Conservation (phyloP, 2,329 filamentous ascomycete species). For the Pseudocercospora vitis region DNA sequence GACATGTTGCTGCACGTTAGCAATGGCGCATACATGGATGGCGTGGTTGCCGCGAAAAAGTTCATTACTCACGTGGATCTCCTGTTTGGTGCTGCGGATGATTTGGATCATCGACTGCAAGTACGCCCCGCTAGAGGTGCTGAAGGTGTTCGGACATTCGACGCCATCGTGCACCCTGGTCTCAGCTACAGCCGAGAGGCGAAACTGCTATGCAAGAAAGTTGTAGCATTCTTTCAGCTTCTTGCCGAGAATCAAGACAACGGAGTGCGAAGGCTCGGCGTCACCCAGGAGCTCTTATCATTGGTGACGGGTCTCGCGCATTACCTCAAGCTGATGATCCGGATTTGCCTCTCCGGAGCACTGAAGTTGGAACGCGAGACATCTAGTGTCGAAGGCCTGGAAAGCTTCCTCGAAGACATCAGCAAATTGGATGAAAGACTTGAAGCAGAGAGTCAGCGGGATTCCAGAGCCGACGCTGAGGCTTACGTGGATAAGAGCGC, state of each 20-base stretch:
- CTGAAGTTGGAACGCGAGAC: slow-evolving; percentile 87
- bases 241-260: slow-evolving; percentile 93
- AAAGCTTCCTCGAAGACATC: slow-evolving; percentile 80
- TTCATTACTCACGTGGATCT: slow-evolving; percentile 97
- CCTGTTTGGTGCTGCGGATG: slow-evolving; percentile 83
- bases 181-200: slow-evolving; percentile 91
- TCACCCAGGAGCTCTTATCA: slow-evolving; percentile 97
- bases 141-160: slow-evolving; percentile 35
- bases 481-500: slow-evolving; percentile 48
- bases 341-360: slow-evolving; percentile 92
- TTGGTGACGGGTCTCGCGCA: slow-evolving; percentile 94
- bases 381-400: slow-evolving; percentile 69
- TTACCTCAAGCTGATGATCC: slow-evolving; percentile 94
- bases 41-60: slow-evolving; percentile 88
- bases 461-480: slow-evolving; percentile 45
- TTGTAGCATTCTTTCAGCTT: slow-evolving; percentile 94
- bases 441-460: slow-evolving; percentile 62
- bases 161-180: slow-evolving; percentile 53
- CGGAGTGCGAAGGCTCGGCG: slow-evolving; percentile 84
- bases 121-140: slow-evolving; percentile 42
- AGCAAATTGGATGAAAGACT: slow-evolving; percentile 77
- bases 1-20: slow-evolving; percentile 99
- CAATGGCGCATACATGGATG: slow-evolving; percentile 94
- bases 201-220: slow-evolving; percentile 99
- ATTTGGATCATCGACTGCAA: slow-evolving; percentile 72